phyloP scores from a whole-genome alignment of 768 basidiomycete genomes.

The Kwoniella europaea region DNA sequence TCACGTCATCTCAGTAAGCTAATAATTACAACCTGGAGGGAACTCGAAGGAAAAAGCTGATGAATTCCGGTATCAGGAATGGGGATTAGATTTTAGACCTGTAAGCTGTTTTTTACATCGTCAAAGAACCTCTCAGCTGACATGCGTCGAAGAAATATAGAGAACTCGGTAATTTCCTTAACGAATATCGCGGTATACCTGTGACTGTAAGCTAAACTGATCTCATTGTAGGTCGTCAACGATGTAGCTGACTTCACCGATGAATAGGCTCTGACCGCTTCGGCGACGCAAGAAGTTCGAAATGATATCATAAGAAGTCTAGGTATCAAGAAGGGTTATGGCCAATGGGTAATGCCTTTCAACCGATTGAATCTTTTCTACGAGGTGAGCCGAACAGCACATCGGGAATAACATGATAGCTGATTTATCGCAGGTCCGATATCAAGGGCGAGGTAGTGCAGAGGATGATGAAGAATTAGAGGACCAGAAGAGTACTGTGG shows the following conservation, averaged over 20 bases:
- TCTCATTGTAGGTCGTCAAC: neutral
- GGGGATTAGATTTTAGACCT: conserved; percentile 54
- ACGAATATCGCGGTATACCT: conserved; percentile 50
- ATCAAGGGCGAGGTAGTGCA: conserved; percentile 28
- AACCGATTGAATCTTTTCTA: conserved; percentile 58
- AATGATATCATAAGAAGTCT: conserved; percentile 54
- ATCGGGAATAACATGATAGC: neutral
- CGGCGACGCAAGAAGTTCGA: conserved; percentile 56
- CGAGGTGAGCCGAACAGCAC: conserved; percentile 46
- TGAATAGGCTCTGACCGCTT: conserved; percentile 57
- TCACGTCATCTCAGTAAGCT: conserved; percentile 57
- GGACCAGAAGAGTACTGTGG: conserved; percentile 30
- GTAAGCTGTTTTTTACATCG: conserved; percentile 16
- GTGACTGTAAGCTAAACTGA: conserved; percentile 49
- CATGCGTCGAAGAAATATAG: conserved; percentile 46
- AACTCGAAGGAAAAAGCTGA: neutral
- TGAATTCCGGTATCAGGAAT: conserved; percentile 39
- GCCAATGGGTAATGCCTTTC: conserved; percentile 57
- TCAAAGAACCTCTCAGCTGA: neutral
- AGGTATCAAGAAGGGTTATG: conserved; percentile 44
- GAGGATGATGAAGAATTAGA: conserved; percentile 17
- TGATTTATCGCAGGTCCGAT: conserved; percentile 32
- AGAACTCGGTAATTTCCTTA: conserved; percentile 53
- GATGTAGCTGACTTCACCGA: neutral
- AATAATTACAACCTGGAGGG: neutral